Conservation (phyloP, 2,329 filamentous ascomycete genomes). For the Penicillium brasilianum region DNA sequence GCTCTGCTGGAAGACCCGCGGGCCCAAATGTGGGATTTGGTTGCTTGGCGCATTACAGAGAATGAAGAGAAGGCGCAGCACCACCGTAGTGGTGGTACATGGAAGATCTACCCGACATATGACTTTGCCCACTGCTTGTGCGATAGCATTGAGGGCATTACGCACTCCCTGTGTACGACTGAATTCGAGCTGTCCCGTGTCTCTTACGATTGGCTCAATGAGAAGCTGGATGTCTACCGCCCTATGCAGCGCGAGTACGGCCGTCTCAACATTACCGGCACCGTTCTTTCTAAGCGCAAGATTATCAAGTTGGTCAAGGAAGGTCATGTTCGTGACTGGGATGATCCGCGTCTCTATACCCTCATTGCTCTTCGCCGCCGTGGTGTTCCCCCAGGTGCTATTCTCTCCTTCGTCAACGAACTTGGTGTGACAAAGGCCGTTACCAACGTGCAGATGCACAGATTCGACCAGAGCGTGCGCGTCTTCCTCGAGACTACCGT, state of each 20-base stretch:
- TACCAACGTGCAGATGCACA: constrained; percentile 76
- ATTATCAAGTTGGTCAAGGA: constrained; percentile 79
- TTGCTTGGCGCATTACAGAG: constrained; percentile 83
- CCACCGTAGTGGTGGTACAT: constrained; percentile 73
- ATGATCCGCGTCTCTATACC: constrained; percentile 89
- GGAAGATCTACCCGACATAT: constrained; percentile 95
- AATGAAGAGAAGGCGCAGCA: constrained; percentile 46
- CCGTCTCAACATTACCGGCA: constrained; percentile 79
- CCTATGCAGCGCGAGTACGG: constrained; percentile 93
- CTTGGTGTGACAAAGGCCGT: constrained; percentile 85
- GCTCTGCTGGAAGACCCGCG: constrained; percentile 72
- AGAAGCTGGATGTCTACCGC: constrained; percentile 79
- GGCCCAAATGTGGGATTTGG: constrained; percentile 95
- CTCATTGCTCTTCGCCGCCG: constrained; percentile 81
- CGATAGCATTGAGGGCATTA: constrained; percentile 90
- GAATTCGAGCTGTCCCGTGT: constrained; percentile 85
- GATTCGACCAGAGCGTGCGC: constrained; percentile 85
- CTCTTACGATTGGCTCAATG: constrained; percentile 90
- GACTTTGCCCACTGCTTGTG: constrained; percentile 66
- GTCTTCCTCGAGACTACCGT: constrained; percentile 87
- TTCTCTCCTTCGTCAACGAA: constrained; percentile 88
- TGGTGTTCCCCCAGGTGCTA: constrained; percentile 84
- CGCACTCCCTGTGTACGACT: constrained; percentile 89
- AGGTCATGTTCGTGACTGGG: constrained; percentile 82
- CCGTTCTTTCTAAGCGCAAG: constrained; percentile 84